These are phyloP conservation scores for Penicillium salamii DNA, from an alignment of 495 filamentous ascomycete species.

Conservation along the genomic window DNA sequence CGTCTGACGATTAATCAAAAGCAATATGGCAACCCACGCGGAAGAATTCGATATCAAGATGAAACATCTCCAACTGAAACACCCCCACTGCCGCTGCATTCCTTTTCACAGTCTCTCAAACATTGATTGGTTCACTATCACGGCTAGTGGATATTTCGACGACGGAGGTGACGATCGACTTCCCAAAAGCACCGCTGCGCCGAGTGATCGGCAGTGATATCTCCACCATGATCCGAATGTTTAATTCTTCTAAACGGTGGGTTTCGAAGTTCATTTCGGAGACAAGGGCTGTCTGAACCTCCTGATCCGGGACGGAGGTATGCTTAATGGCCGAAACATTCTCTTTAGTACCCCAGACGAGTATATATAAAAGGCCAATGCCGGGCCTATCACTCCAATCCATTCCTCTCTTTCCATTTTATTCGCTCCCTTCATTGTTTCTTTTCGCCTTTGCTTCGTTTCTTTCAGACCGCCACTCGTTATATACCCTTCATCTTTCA, in stretches of 20 bases:
- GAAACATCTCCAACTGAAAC: background rate
- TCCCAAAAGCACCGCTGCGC: background rate
- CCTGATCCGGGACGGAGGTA: too few relatives aligned
- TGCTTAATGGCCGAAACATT: background rate
- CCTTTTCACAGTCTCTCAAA: background rate
- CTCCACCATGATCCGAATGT: background rate
- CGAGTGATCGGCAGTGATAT: background rate
- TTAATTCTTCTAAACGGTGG: background rate
- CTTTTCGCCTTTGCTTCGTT: background rate
- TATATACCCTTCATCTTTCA: background rate
- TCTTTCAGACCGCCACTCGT: background rate
- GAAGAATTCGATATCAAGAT: background rate
- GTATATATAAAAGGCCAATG: too few relatives aligned
- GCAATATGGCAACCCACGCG: background rate
- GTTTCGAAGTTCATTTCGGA: conserved; percentile 2
- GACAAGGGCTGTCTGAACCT: too few relatives aligned
- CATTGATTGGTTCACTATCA: too few relatives aligned
- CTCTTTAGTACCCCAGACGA: too few relatives aligned
- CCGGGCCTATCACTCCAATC: too few relatives aligned
- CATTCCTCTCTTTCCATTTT: background rate
- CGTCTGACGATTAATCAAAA: background rate
- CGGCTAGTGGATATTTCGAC: background rate
- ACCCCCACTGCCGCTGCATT: background rate
- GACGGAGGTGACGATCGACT: background rate
- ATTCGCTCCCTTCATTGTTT: background rate